These are phyloP conservation scores for Phylloporus sp. DNA, from an alignment of 768 basidiomycete species.

Conservation along the genomic window DNA sequence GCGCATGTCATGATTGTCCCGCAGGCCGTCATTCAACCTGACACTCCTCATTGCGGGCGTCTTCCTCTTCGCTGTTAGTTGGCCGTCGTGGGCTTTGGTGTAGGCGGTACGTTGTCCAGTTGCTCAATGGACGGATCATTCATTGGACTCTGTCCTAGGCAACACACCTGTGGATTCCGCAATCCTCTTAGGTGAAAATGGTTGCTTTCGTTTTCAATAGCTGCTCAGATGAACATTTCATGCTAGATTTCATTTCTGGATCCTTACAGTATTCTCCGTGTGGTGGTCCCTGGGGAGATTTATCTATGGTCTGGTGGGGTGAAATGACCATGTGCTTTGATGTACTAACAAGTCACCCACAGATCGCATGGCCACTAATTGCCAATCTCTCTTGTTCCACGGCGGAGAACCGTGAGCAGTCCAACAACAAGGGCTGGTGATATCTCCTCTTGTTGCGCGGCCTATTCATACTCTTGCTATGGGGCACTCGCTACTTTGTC, in stretches of 20 bases:
- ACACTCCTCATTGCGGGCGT: conserved; percentile 51
- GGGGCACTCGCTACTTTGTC: conserved; percentile 47
- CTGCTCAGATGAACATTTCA: not conserved
- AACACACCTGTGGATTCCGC: conserved; percentile 56
- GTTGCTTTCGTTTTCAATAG: not conserved
- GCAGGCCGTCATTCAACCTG: conserved; percentile 49
- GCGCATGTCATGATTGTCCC: not conserved
- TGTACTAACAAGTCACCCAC: not conserved
- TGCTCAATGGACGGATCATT: not conserved
- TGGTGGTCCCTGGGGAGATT: conserved; percentile 62
- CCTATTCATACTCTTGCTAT: conserved; percentile 49
- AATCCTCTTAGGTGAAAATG: conserved; percentile 43
- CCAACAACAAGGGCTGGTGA: conserved; percentile 62
- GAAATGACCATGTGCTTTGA: not conserved
- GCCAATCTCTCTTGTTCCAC: conserved; percentile 49
- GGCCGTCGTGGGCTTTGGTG: conserved; percentile 45
- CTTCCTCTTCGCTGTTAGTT: conserved; percentile 51
- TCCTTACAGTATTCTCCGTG: conserved; percentile 53
- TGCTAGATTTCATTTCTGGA: conserved; percentile 46
- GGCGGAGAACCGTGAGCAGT: conserved; percentile 33
- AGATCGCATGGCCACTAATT: conserved; percentile 61
- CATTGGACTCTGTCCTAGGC: conserved; percentile 23
- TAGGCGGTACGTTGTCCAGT: conserved; percentile 35
- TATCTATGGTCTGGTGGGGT: conserved; percentile 41
- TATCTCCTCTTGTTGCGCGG: conserved; percentile 55